Base-by-base conservation (phyloP, 768 basidiomycete species). In the Pholiota conissans region DNA sequence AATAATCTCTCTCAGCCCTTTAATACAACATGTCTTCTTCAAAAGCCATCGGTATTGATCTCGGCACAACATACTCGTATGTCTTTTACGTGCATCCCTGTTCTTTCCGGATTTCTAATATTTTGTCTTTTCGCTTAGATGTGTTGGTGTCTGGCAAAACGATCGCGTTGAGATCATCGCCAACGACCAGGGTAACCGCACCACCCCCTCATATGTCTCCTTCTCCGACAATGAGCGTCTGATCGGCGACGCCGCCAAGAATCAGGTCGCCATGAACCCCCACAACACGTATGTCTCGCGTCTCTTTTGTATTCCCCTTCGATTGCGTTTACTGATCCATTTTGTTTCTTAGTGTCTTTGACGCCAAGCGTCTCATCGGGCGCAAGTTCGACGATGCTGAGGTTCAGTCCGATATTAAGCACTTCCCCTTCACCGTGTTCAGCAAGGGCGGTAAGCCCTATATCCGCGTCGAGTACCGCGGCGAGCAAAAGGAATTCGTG, bases 221-320 rank as follows among this genome's bases (percentile, higher is more conserved):
- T 99, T 99, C 84, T 93, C 95, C 64, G 73, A 87, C 49, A 92
- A 94, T 71, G 95, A 97, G 82, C 94, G 94, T 80, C 77, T 96
- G 75, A 98, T 98, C 73, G 95, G 97, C 73, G 95, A 98, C 86
- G 94, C 94, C 69, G 95, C 94, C 61, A 95, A 95, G 78, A 97
- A 97, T 75, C 95, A 98, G 83, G 93, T 92, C 59, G 97, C 97
- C 65, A 99, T 99, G 97, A 99, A 99, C 86, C 97, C 97, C 62
- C 83, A 82, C 70, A 98, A 98, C 84, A 99, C 97, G 42, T 45
- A 45, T 45, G 42, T 45, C 18, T 24, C 22, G 18, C 18, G 20
- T 39, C 18, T 11, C 18, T 22, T 18, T 45, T 18, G 39, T 24
- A 8, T 39, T 39, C 2, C 37, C 20, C 18, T 22, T 6, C 30